A percentile compares a stretch with the other conserved stretches of the same genome.
These are phyloP conservation scores for Erodium texanum DNA, from an alignment of 441 rosid genomes.

Conservation along the genomic window DNA sequence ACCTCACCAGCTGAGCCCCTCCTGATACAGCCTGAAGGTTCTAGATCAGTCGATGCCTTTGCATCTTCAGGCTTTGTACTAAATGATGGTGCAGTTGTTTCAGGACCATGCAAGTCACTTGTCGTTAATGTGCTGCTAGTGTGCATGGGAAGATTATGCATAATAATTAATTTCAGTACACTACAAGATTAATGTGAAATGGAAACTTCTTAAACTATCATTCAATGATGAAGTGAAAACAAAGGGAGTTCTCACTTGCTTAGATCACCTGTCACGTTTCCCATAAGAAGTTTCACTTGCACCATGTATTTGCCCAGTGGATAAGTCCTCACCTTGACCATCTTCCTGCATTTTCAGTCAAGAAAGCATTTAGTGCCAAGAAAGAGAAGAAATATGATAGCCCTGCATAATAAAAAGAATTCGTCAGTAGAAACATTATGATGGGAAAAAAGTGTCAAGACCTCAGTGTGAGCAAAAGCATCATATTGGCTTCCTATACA, in stretches of 20 bases:
- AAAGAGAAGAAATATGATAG: background rate
- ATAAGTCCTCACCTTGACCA: constrained; percentile 26
- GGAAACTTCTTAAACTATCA: background rate
- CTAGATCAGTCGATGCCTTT: constrained; percentile 25
- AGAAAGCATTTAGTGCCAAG: constrained; percentile 22
- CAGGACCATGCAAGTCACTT: constrained; percentile 32
- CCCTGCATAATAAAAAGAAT: constrained; percentile 3
- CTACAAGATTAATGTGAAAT: background rate
- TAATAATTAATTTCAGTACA: background rate
- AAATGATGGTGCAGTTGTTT: constrained; percentile 18
- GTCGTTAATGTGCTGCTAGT: constrained; percentile 22
- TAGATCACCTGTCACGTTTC: constrained; percentile 86
- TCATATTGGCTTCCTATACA: constrained; percentile 64
- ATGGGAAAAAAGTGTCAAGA: constrained; percentile 22
- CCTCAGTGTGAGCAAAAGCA: constrained; percentile 33
- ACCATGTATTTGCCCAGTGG: constrained; percentile 23
- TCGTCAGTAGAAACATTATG: constrained; percentile 17
- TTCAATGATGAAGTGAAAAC: constrained; percentile 26
- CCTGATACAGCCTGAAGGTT: constrained; percentile 38
- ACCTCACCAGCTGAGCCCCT: constrained; percentile 84
- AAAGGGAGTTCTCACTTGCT: constrained; percentile 80
- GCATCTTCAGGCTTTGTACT: constrained; percentile 28
- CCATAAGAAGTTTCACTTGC: constrained; percentile 34
- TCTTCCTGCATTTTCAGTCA: constrained; percentile 53
- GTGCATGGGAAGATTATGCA: background rate